Evolutionary conservation across 1,139 yeast genomes (phyloP).

Genomic region (Ashbya aceris): DNA sequence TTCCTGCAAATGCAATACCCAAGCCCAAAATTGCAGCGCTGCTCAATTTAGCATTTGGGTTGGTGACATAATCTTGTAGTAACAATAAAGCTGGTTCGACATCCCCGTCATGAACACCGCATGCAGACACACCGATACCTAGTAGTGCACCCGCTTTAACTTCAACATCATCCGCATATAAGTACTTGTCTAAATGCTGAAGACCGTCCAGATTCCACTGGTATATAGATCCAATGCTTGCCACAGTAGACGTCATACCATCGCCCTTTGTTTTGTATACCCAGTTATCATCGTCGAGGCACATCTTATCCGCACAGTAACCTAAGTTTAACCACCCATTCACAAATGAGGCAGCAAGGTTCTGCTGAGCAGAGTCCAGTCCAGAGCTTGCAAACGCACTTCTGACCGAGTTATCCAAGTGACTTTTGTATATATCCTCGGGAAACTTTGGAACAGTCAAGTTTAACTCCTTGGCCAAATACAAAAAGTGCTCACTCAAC

Average conservation of each 20-base stretch:
- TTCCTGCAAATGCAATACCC: conserved; percentile 93
- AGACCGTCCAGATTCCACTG: conserved; percentile 94
- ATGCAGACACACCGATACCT: conserved; percentile 91
- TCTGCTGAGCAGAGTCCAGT: conserved; percentile 92
- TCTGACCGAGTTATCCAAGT: conserved; percentile 63
- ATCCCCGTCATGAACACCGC: conserved; percentile 85
- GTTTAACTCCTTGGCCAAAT: conserved; percentile 79
- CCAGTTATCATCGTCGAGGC: conserved; percentile 77
- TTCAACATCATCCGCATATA: conserved; percentile 78
- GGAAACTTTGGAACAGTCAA: conserved; percentile 86
- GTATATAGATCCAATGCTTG: conserved; percentile 80
- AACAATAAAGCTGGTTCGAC: conserved; percentile 87
- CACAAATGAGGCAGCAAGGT: conserved; percentile 90
- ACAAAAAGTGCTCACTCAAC: conserved; percentile 69
- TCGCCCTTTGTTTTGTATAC: conserved; percentile 85
- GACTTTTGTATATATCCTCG: conserved; percentile 88
- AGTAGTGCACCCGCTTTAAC: conserved; percentile 93
- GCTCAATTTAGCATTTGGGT: conserved; percentile 46
- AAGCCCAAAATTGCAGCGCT: conserved; percentile 83
- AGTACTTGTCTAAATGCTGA: conserved; percentile 79
- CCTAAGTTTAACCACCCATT: conserved; percentile 89
- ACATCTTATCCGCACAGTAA: conserved; percentile 73
- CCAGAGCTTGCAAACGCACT: conserved; percentile 42
- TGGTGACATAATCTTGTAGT: conserved; percentile 69
- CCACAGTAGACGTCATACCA: conserved; percentile 92